Evolutionary conservation across 495 filamentous ascomycete genomes (phyloP).

Genomic region (Daldinia grandis): DNA sequence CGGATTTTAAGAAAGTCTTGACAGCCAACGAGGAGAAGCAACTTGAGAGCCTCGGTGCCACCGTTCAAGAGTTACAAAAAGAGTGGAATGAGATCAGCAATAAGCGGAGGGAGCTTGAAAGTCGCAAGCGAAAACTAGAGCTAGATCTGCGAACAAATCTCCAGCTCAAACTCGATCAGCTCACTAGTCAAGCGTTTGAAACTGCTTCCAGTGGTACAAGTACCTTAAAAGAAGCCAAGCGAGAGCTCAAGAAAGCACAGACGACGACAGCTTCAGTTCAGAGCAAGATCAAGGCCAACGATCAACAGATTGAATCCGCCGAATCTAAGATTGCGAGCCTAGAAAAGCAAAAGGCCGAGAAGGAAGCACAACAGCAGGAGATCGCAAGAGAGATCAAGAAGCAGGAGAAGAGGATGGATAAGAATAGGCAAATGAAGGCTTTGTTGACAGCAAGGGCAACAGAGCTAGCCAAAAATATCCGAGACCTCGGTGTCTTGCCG

Average conservation of each 20-base stretch:
- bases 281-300: slow-evolving; percentile 73
- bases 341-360: slow-evolving; percentile 69
- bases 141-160: slow-evolving; percentile 87
- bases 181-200: slow-evolving; percentile 80
- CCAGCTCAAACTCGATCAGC: slow-evolving; percentile 83
- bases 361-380: slow-evolving; percentile 74
- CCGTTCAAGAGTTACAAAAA: slow-evolving; percentile 75
- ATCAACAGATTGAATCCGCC: slow-evolving; percentile 72
- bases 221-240: slow-evolving; percentile 79
- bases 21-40: slow-evolving; percentile 81
- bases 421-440: slow-evolving; percentile 85
- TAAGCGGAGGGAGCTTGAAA: slow-evolving; percentile 80
- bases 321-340: slow-evolving; percentile 67
- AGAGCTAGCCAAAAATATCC: slow-evolving; percentile 86
- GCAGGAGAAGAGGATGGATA: slow-evolving; percentile 90
- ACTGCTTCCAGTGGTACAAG: slow-evolving; percentile 65
- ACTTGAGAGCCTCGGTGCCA: slow-evolving; percentile 73
- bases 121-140: slow-evolving; percentile 78
- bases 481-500: slow-evolving; percentile 90
- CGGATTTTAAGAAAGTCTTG: slow-evolving; percentile 92
- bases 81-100: slow-evolving; percentile 77
- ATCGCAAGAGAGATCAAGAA: slow-evolving; percentile 83
- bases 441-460: slow-evolving; percentile 75
- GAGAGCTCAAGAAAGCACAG: slow-evolving; percentile 79
- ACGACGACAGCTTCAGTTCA: slow-evolving; percentile 69